A percentile compares a stretch with the other conserved stretches of the same genome.
These are phyloP conservation scores for Zygoascus hellenicus DNA, from an alignment of 1,139 yeast genomes.

Conservation along the genomic window DNA sequence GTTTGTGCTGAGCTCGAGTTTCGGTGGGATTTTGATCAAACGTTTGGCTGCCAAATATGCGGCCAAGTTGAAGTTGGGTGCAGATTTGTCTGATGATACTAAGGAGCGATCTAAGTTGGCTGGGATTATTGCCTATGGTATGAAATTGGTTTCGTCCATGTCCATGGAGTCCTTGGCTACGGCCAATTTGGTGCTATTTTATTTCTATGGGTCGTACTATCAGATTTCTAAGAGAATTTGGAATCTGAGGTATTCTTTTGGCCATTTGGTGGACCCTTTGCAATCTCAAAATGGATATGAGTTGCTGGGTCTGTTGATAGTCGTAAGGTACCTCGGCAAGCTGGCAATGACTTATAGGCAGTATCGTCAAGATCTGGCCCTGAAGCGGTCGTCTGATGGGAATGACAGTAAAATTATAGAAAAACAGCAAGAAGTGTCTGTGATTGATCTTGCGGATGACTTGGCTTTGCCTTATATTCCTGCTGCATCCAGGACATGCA, in stretches of 20 bases:
- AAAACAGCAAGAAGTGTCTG: background rate
- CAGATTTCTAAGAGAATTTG: slow-evolving; percentile 68
- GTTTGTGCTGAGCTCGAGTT: slow-evolving; percentile 29
- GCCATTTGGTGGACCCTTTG: slow-evolving; percentile 29
- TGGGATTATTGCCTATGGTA: too few relatives aligned
- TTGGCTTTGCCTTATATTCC: slow-evolving; percentile 62
- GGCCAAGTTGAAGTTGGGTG: too few relatives aligned
- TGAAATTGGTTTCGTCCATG: slow-evolving; percentile 1
- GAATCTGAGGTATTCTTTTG: slow-evolving; percentile 65
- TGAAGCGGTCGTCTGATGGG: background rate
- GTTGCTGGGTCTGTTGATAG: slow-evolving; percentile 63
- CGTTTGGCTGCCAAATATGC: slow-evolving; percentile 4
- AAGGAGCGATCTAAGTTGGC: too few relatives aligned
- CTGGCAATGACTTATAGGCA: background rate
- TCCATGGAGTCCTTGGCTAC: slow-evolving; percentile 33
- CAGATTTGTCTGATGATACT: too few relatives aligned
- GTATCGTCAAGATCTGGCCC: background rate
- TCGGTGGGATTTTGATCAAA: slow-evolving; percentile 20
- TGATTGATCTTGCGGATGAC: slow-evolving; percentile 53
- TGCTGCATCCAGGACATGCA: slow-evolving; percentile 64
- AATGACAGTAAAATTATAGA: background rate
- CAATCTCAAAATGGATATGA: slow-evolving; percentile 58
- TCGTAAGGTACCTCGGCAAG: slow-evolving; percentile 45
- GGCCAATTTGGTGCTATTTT: slow-evolving; percentile 73
- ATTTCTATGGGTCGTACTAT: slow-evolving; percentile 75